A percentile compares a stretch with the other conserved stretches of the same genome.
Conservation (phyloP, 176 grass and related monocot genomes). For the Bromus sterilis region DNA sequence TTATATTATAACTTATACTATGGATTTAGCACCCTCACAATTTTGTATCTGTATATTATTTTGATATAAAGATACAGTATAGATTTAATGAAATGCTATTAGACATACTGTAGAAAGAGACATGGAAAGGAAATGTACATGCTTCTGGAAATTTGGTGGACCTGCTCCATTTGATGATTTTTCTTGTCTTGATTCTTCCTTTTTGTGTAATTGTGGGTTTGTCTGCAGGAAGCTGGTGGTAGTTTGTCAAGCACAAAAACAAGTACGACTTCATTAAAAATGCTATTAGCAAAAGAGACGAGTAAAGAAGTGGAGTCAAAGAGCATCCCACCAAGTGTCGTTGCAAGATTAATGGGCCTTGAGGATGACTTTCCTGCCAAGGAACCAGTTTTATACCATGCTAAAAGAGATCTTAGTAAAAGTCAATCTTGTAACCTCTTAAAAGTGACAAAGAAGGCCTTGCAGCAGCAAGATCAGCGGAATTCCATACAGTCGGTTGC, state of each 20-base stretch:
- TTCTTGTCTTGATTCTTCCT: background rate
- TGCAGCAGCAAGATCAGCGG: constrained; percentile 1
- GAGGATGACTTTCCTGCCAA: constrained; percentile 59
- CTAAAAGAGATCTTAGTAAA: background rate
- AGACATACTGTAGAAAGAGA: background rate
- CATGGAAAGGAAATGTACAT: background rate
- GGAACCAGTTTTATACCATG: constrained; percentile 19
- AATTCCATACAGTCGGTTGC: constrained; percentile 7
- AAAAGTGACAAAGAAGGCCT: background rate
- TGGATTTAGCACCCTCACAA: background rate
- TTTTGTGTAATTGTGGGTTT: background rate
- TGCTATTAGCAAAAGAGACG: constrained; percentile 83
- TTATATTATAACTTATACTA: background rate
- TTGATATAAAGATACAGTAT: constrained; percentile 1
- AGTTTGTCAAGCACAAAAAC: constrained; percentile 35
- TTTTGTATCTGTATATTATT: constrained; percentile 1
- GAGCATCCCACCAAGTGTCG: constrained; percentile 42
- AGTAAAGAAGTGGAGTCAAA: constrained; percentile 49
- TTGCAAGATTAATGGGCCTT: constrained; percentile 93
- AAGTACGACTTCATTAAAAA: constrained; percentile 68
- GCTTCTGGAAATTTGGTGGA: background rate
- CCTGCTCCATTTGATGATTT: background rate
- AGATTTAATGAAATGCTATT: background rate
- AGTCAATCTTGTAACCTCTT: constrained; percentile 5
- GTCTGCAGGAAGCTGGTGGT: constrained; percentile 6